Evolutionary conservation across 2,329 filamentous ascomycete genomes (phyloP), one percentile per base, ranked within the genome.

Genomic region (Teratosphaeria gauchensis): DNA sequence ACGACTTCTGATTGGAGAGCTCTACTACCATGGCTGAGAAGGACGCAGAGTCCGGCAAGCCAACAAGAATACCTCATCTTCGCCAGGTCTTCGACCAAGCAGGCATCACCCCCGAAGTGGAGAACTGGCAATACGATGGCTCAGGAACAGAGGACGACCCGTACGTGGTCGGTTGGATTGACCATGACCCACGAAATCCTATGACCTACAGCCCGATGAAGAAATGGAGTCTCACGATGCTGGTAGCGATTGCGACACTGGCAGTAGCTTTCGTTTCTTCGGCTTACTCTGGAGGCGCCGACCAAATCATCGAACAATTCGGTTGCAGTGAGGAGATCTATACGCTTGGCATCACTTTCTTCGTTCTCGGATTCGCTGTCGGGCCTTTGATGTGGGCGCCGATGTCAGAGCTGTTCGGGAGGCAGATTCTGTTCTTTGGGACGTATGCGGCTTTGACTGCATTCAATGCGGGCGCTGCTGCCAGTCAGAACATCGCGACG

Each of bases 261-360:
- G 85, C 75, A 31, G 85, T 90, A 32, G 78, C 88, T 2, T 87
- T 91, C 65, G 82, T 84, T 57, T 88, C 85, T 19, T 86, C 84
- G 1, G 86, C 86, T 33, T 88, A 84, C 70, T 82, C 82, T 3
- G 83, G 83, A 12, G 83, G 82, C 53, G 70, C 84, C 14, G 58
- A 64, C 8, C 74, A 83, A 54, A 77, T 89, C 56, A 76, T 84
- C 14, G 51, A 61, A 1, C 75, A 84, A 35, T 88, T 89, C 62
- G 58, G 73, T 12, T 76, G 83, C 31, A 73, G 71, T 52, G 69
- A 74, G 54, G 81, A 82, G 63, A 72, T 86, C 7, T 80, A 78
- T 46, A 84, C 82, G 28, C 76, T 87, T 1, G 84, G 84, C 11
- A 77, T 88, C 14, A 86, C 84, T 7, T 73, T 87, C 19, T 87